Evolutionary conservation across 2,329 filamentous ascomycete species (phyloP), one percentile per base, ranked within the genome.

Genomic region (Claviceps paspali): DNA sequence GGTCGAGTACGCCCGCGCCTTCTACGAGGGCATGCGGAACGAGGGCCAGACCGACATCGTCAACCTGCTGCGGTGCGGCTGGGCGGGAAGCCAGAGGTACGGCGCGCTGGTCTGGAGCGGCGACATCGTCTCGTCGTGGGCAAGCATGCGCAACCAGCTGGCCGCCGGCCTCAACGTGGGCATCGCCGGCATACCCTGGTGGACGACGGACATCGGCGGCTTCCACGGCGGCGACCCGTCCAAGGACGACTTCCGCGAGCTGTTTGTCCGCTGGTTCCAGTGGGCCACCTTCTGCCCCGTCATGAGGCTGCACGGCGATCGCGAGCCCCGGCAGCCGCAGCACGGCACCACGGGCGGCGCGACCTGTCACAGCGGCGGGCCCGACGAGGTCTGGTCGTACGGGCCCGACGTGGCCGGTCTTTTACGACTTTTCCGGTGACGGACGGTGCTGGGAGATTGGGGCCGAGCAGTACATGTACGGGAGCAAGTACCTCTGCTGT

Each of bases 121-220:
- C 11, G 77, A 81, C 47, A 76, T 80, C 40, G 76, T 75, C 0
- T 73, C 67, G 0, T 75, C 70, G 0, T 81, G 76, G 76, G 53
- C 52, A 2, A 72, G 64, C 19, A 61, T 79, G 33, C 63, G 70
- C 3, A 65, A 70, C 21, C 74, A 81, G 49, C 56, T 80, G 2
- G 62, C 71, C 0, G 76, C 76, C 0, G 76, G 76, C 12, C 56
- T 81, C 15, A 76, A 77, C 48, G 78, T 79, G 69, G 76, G 73
- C 0, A 55, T 80, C 4, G 62, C 73, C 0, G 76, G 76, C 0
- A 63, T 80, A 8, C 67, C 73, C 0, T 79, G 75, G 75, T 81
- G 73, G 73, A 81, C 76, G 0, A 81, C 76, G 1, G 76, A 81
- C 45, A 80, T 81, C 36, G 76, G 77, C 2, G 77, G 77, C 1